phyloP scores from a whole-genome alignment of 257 asterid species.

The Penstemon davidsonii region DNA sequence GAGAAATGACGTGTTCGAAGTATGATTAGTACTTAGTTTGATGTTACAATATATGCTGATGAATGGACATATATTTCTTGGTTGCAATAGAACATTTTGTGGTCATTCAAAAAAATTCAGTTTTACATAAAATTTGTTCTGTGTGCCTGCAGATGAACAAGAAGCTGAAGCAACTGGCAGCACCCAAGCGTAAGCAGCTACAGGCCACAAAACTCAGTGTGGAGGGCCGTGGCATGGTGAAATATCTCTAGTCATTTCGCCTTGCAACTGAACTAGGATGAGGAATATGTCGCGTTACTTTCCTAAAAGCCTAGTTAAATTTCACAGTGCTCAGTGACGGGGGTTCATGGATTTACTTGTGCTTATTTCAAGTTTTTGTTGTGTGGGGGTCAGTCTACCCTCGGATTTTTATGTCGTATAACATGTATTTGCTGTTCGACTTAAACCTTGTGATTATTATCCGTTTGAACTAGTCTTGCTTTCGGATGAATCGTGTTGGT shows the following conservation, averaged over 20 bases:
- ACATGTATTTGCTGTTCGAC: background rate
- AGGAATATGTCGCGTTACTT: background rate
- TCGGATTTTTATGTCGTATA: conserved; percentile 3
- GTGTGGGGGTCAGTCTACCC: background rate
- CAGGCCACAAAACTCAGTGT: conserved; percentile 95
- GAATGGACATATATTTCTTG: background rate
- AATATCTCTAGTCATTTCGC: conserved; percentile 54
- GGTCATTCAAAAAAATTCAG: background rate
- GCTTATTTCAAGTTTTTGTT: background rate
- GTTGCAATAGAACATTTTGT: background rate
- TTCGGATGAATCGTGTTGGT: background rate
- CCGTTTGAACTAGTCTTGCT: background rate
- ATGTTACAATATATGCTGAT: background rate
- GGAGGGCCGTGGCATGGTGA: conserved; percentile 97
- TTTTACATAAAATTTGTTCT: background rate
- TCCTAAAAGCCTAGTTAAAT: background rate
- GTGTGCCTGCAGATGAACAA: conserved; percentile 73
- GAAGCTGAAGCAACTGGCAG: conserved; percentile 89
- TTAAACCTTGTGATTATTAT: background rate
- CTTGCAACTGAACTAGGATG: conserved; percentile 9
- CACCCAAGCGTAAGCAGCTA: conserved; percentile 78
- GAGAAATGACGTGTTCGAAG: background rate
- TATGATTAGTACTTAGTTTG: background rate
- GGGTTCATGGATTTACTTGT: background rate
- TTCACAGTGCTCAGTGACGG: background rate